phyloP scores from a whole-genome alignment of 2,329 filamentous ascomycete species.

The Lizonia empirigonia region DNA sequence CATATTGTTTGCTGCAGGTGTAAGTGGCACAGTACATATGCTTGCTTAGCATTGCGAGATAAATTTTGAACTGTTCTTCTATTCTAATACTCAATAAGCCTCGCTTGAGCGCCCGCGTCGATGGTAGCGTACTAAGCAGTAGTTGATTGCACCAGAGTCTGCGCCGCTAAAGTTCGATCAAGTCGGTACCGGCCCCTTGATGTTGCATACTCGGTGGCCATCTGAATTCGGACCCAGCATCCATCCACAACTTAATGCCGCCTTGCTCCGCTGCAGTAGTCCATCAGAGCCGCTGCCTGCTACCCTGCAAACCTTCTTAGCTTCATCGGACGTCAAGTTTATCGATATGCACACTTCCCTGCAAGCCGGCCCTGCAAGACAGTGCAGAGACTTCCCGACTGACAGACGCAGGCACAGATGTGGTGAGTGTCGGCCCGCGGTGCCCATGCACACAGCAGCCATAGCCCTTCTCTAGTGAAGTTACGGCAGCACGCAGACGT shows the following conservation, averaged over 20 bases:
- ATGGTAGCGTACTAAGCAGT: background rate
- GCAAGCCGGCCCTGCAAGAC: background rate
- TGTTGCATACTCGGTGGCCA: constrained; percentile 1
- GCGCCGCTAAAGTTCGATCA: background rate
- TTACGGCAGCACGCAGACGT: background rate
- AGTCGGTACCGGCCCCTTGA: constrained; percentile 2
- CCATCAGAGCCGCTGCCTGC: background rate
- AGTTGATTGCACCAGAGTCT: background rate
- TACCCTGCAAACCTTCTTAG: background rate
- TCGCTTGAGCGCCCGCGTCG: background rate
- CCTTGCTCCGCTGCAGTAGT: constrained; percentile 3
- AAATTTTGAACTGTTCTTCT: constrained; percentile 4
- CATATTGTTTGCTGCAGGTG: constrained; percentile 8
- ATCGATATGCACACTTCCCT: background rate
- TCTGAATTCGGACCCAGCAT: background rate
- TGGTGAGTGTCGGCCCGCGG: background rate
- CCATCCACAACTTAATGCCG: background rate
- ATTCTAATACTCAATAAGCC: constrained; percentile 2
- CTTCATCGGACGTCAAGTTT: background rate
- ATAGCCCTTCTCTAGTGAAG: background rate
- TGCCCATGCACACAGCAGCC: background rate
- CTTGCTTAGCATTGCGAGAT: constrained; percentile 13
- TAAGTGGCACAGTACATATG: constrained; percentile 15
- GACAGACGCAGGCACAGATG: background rate
- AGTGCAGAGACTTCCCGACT: background rate